Evolutionary conservation across 139 green algal species (phyloP), one percentile per base, ranked within the genome.

Genomic region (Helicosporidium sp.): DNA sequence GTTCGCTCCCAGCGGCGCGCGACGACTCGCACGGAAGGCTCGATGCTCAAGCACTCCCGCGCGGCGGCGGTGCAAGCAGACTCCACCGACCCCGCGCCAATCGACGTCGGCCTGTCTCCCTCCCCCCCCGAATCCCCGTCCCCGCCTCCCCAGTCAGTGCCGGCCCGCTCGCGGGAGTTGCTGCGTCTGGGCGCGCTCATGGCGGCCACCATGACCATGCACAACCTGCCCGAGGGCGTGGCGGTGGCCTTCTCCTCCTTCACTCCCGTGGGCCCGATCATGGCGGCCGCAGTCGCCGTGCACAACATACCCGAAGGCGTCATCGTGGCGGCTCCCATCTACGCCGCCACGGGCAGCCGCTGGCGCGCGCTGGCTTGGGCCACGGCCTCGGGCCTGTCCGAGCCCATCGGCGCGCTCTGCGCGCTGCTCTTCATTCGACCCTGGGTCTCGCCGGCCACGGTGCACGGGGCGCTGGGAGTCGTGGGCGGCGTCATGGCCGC

Each of bases 291-390:
- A 0, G 87, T 93, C 16, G 83, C 79, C 7, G 35, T 91, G 23
- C 81, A 93, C 65, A 93, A 93, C 64, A 82, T 93, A 0, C 39
- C 57, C 12, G 64, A 88, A 69, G 83, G 83, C 2, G 60, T 91
- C 35, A 79, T 92, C 33, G 72, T 91, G 15, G 79, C 83, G 3
- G 79, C 77, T 3, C 83, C 83, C 20, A 69, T 93, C n/a, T 93
- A 77, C 52, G 81, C 81, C 0, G 81, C 83, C 7, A 92, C 83
- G 0, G 75, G 75, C 35, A 83, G 61, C 60, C 55, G 82, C 4
- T 66, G 50, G 54, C 66, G 70, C 28, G 83, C 83, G 4, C 10
- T 93, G 20, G 69, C 50, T 4, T 31, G 85, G 5, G 79, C 83
- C 10, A 70, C 71, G 1, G 70, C 68, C 5, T 82, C 67, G 43